Conservation (phyloP, 2,329 filamentous ascomycete species). For the Aspergillus proliferans region DNA sequence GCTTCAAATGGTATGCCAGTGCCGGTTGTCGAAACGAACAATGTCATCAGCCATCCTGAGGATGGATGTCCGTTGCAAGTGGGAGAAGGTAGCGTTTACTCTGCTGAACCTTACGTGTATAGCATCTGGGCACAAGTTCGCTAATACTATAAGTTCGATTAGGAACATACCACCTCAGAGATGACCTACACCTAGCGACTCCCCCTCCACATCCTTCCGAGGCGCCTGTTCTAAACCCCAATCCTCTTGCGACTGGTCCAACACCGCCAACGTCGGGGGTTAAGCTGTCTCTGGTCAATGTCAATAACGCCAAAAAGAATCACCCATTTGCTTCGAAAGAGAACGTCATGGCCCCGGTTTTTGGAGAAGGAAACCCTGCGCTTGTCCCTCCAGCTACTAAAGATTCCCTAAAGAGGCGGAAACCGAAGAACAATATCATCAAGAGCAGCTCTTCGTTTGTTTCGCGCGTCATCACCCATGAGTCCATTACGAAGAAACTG, state of each 20-base stretch:
- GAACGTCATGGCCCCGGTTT: slow-evolving; percentile 54
- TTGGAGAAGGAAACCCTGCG: slow-evolving; percentile 79
- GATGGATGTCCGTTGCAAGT: slow-evolving; percentile 87
- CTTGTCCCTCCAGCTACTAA: slow-evolving; percentile 61
- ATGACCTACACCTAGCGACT: slow-evolving; percentile 86
- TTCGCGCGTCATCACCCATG: slow-evolving; percentile 89
- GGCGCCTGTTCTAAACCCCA: slow-evolving; percentile 76
- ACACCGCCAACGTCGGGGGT: slow-evolving; percentile 80
- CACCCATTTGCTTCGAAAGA: slow-evolving; percentile 43
- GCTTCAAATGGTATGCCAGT: slow-evolving; percentile 61
- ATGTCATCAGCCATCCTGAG: slow-evolving; percentile 71
- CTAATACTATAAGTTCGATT: slow-evolving; percentile 18
- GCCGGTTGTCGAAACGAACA: slow-evolving; percentile 89
- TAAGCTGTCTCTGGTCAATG: slow-evolving; percentile 69
- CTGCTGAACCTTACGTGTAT: background rate
- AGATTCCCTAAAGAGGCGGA: slow-evolving; percentile 65
- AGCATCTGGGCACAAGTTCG: slow-evolving; percentile 1
- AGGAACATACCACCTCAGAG: slow-evolving; percentile 86
- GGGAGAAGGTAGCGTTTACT: slow-evolving; percentile 65
- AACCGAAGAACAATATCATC: slow-evolving; percentile 96
- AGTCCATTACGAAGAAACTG: slow-evolving; percentile 69
- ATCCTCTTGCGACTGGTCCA: slow-evolving; percentile 79
- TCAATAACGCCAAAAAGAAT: slow-evolving; percentile 56
- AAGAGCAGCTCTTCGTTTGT: slow-evolving; percentile 99
- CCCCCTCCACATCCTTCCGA: slow-evolving; percentile 95